These are phyloP conservation scores for Lachnellula occidentalis DNA, from an alignment of 2,329 filamentous ascomycete species.

Conservation along the genomic window DNA sequence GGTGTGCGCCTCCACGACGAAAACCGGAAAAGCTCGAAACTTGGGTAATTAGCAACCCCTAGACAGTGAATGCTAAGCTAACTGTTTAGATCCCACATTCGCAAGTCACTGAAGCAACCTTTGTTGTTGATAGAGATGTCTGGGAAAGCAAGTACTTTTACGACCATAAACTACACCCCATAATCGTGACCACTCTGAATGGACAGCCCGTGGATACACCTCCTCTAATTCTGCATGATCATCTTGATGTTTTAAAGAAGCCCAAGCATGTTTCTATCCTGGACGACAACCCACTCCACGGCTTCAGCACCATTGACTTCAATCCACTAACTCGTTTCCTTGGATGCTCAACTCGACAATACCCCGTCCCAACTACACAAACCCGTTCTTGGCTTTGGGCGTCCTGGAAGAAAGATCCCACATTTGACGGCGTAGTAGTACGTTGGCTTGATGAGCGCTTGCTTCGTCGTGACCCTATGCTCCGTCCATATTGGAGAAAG, in stretches of 20 bases:
- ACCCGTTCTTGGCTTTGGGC: slow-evolving; percentile 41
- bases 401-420: slow-evolving; percentile 39
- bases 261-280: slow-evolving; percentile 39
- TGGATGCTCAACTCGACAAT: slow-evolving; percentile 32
- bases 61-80: not conserved
- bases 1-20: slow-evolving; percentile 44
- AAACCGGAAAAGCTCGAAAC: slow-evolving; percentile 39
- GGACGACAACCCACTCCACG: slow-evolving; percentile 46
- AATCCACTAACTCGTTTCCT: slow-evolving; percentile 29
- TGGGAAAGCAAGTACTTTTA: slow-evolving; percentile 44
- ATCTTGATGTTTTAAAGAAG: slow-evolving; percentile 37
- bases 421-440: slow-evolving; percentile 41
- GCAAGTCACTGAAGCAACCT: slow-evolving; percentile 49
- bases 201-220: slow-evolving; percentile 44
- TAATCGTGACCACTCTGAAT: slow-evolving; percentile 42
- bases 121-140: slow-evolving; percentile 45
- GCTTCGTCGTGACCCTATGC: slow-evolving; percentile 36
- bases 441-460: slow-evolving; percentile 43
- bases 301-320: slow-evolving; percentile 33
- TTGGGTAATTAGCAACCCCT: slow-evolving; percentile 33
- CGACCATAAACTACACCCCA: slow-evolving; percentile 42
- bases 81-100: slow-evolving; percentile 45
- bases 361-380: slow-evolving; percentile 36
- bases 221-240: slow-evolving; percentile 45
- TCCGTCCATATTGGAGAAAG: slow-evolving; percentile 35